Evolutionary conservation across 139 green algal species (phyloP), one percentile per base, ranked within the genome.

Genomic region (Coelastrella sp.): DNA sequence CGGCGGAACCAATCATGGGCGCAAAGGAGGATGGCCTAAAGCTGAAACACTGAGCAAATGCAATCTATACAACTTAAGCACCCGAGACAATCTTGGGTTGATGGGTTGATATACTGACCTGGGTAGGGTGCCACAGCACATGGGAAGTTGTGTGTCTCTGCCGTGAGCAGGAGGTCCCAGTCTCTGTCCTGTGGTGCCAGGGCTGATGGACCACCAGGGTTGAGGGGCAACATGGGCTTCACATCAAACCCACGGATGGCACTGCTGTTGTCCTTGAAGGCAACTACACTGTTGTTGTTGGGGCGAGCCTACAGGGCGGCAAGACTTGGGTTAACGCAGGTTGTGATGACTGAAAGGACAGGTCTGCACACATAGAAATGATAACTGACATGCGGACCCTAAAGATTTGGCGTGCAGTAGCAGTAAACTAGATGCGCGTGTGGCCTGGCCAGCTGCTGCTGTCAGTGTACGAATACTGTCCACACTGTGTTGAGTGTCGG

Each of bases 111-210:
- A 83, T 66, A 85, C 83, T 7, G 13, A 94, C 94, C 97, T 14
- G 97, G 97, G 95, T 96, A 98, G 60, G 97, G 97, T 20, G 97
- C 97, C 19, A 99, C 97, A 58, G 98, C 98, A 89, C 97, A 99
- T 8, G 98, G 98, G 94, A 99, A 99, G 95, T 99, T 99, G 96
- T 99, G 98, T 5, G 98, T 99, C 94, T 99, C 98, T 0, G 98
- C 98, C 0, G 98, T 99, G 16, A 99, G 96, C 90, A 99, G 96
- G 77, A 99, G 87, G 93, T 99, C 98, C 95, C 96, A 98, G 92
- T 99, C 98, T 11, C 95, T 91, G 7, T 92, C 22, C 91, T 96
- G 92, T 13, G 94, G 95, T 5, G 91, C 94, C 65, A 99, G 91
- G 3, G 94, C 83, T 13, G 87, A 93, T 73, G 97, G 96, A 22